phyloP scores from a whole-genome alignment of 139 green algal species.

The Coelastrella sp. region DNA sequence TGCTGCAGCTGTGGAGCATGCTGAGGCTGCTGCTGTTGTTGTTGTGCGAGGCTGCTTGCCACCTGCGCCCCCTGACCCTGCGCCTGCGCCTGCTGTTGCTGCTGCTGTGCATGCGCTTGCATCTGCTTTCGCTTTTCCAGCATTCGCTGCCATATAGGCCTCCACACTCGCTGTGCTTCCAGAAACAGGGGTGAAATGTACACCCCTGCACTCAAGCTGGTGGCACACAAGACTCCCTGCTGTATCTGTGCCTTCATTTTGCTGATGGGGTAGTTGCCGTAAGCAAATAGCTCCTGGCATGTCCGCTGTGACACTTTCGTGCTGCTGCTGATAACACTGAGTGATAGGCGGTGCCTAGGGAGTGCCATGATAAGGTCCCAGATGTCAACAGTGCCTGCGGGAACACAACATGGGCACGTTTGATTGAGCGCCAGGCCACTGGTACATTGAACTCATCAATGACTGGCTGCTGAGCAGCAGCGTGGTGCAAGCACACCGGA shows the following conservation, averaged over 20 bases:
- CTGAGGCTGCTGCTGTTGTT: neutral
- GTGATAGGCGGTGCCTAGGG: conserved; percentile 18
- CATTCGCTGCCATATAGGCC: conserved; percentile 25
- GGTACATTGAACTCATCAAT: too few species aligned
- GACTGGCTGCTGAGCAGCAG: neutral
- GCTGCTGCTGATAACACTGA: conserved; percentile 36
- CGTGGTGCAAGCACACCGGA: neutral
- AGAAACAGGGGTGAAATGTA: conserved; percentile 29
- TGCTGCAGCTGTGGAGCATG: neutral
- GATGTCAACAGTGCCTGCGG: conserved; percentile 7
- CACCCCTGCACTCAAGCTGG: neutral
- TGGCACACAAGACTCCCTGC: neutral
- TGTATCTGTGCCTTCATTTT: neutral
- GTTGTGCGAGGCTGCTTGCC: neutral
- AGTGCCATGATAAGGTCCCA: conserved; percentile 34
- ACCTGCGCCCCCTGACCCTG: neutral
- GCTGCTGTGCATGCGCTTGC: conserved; percentile 12
- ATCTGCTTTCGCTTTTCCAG: neutral
- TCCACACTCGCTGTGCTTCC: conserved; percentile 14
- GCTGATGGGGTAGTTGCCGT: conserved; percentile 20
- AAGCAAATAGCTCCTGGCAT: conserved; percentile 16
- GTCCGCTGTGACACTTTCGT: neutral
- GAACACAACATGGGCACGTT: neutral
- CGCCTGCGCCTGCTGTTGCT: conserved; percentile 18
- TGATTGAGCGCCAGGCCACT: neutral